phyloP scores from a whole-genome alignment of 768 basidiomycete species.

The Scleroderma bovista region DNA sequence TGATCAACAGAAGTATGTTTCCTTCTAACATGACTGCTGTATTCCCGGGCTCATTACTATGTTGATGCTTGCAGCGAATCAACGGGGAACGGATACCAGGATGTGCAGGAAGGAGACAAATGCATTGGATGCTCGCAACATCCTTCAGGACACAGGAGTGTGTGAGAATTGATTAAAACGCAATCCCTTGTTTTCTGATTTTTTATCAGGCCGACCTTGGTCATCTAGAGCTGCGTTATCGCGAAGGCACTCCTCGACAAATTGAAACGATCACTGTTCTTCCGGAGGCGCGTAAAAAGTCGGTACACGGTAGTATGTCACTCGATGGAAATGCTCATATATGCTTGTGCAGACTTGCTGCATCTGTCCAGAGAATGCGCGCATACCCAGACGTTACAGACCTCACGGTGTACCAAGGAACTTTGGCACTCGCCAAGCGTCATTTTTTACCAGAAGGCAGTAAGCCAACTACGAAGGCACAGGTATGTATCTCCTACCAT shows the following conservation, averaged over 20 bases:
- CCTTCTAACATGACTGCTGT: too few relatives aligned
- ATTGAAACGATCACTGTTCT: constrained; percentile 22
- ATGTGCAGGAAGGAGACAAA: constrained; percentile 17
- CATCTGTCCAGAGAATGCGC: constrained; percentile 24
- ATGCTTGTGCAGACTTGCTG: constrained; percentile 13
- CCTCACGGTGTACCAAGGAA: constrained; percentile 21
- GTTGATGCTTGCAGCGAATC: constrained; percentile 14
- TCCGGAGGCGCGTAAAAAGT: constrained; percentile 20
- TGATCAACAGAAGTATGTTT: too few relatives aligned
- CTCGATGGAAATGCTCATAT: background rate
- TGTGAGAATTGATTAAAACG: too few relatives aligned
- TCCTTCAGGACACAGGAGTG: constrained; percentile 26
- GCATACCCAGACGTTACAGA: constrained; percentile 25
- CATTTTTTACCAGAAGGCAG: background rate
- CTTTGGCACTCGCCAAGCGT: constrained; percentile 17
- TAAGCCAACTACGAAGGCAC: too few relatives aligned
- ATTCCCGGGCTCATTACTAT: background rate
- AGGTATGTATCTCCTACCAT: too few relatives aligned
- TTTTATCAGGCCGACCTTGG: constrained; percentile 22
- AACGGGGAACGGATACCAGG: constrained; percentile 16
- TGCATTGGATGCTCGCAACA: constrained; percentile 16
- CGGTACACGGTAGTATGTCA: background rate
- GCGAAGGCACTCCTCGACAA: constrained; percentile 7
- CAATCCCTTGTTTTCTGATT: too few relatives aligned
- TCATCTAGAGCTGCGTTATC: constrained; percentile 16